Conservation (phyloP, 331 rosid genomes). For the Ulmus americana region DNA sequence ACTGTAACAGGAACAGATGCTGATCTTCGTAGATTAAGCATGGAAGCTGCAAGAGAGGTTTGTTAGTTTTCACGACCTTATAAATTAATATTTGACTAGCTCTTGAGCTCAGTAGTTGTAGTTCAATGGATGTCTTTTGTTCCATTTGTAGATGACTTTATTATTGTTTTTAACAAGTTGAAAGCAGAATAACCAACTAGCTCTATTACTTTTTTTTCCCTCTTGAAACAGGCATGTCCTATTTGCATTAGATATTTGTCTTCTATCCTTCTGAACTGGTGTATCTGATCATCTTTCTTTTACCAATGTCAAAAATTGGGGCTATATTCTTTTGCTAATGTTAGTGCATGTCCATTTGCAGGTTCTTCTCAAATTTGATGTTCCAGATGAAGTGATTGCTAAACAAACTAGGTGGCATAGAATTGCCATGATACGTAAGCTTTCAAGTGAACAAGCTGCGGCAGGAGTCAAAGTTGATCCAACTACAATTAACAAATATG, state of each 20-base stretch:
- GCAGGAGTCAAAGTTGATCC: constrained; percentile 95
- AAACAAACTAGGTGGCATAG: constrained; percentile 98
- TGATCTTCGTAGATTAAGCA: constrained; percentile 97
- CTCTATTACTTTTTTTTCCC: no score
- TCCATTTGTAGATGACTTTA: neutral
- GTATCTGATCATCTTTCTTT: no score
- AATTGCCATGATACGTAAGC: constrained; percentile 98
- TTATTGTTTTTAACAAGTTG: no score
- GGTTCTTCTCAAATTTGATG: constrained; percentile 93
- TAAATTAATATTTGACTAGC: neutral
- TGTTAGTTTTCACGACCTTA: neutral
- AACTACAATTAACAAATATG: constrained; percentile 88
- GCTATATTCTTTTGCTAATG: neutral
- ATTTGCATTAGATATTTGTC: no score
- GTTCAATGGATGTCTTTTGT: neutral
- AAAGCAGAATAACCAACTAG: no score
- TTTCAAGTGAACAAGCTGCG: constrained; percentile 96
- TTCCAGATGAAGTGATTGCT: constrained; percentile 78
- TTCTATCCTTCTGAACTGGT: no score
- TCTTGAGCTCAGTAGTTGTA: neutral
- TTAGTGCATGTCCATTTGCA: constrained; percentile 27
- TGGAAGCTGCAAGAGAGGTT: constrained; percentile 99
- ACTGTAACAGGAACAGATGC: constrained; percentile 98
- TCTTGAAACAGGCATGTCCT: no score
- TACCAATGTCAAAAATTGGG: no score